Base-by-base conservation (phyloP, 176 grass and related monocot species). In the Luzula sylvatica region DNA sequence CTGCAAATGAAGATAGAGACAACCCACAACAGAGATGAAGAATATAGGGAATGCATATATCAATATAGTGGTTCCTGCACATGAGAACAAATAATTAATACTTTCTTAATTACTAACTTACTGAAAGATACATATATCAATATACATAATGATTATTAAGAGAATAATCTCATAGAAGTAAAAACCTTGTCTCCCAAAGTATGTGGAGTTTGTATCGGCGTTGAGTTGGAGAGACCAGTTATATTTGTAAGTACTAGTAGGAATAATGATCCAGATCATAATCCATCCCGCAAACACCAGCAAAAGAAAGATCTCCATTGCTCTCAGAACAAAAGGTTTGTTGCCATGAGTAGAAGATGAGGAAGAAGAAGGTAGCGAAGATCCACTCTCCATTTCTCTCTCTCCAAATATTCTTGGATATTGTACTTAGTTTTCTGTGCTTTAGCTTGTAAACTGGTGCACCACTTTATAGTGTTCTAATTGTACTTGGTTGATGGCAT, bases 171-270 rank as follows among this genome's bases (percentile, higher is more conserved):
- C 1, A 58, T 17, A 22, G 25, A 49, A 8, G 45, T 19, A n/a
- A 35, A 7, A 28, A 61, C 82, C 82, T 87, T 80, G 67, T 38
- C 32, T 72, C 17, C 82, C 76, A 23, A 80, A 76, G 54, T 82
- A 82, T 8, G 78, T 82, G 3, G 78, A 72, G 17, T 54, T 57
- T 22, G 76, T 80, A 47, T 70, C 17, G 1, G 50, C 7, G 20
- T 44, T 2, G 11, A 81, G 77, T 52, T 65, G 67, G 0, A 62
- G 72, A 15, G 56, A 57, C 82, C 77, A 87, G 11, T 12, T 45
- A 11, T 56, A 58, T 8, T 49, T 64, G 29, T 61, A 81, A 1
- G 52, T 69, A 12, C 41, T 81, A 0, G 68, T 77, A 0, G 77
- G 82, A 38, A 12, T n/a, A 15, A 81, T 28, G n/a, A 65, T 56